Percentiles rank a stretch among this genome's conserved stretches.
phyloP scores from a whole-genome alignment of 2,329 filamentous ascomycete genomes.

The Stagonosporopsis chrysanthemi region DNA sequence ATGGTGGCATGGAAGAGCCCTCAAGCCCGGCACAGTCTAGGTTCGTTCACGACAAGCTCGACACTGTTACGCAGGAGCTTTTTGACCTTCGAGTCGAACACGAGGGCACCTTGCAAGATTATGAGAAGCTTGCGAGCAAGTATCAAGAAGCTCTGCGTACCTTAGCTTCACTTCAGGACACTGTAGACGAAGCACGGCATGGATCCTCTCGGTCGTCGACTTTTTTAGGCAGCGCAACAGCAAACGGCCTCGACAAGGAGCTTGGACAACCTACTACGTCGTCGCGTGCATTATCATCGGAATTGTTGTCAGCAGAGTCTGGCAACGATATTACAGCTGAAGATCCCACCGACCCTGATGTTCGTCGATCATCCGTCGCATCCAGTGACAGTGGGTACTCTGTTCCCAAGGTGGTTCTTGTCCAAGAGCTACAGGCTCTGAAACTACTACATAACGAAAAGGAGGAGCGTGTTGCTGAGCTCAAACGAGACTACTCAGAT shows the following conservation, averaged over 20 bases:
- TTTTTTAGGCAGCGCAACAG: constrained; percentile 82
- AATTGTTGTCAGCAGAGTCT: constrained; percentile 86
- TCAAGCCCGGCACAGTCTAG: constrained; percentile 81
- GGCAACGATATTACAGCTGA: constrained; percentile 43
- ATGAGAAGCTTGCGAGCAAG: constrained; percentile 81
- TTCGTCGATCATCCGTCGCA: constrained; percentile 31
- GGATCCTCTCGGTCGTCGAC: constrained; percentile 70
- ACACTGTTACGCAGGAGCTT: constrained; percentile 89
- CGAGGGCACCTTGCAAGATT: constrained; percentile 81
- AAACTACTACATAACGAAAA: constrained; percentile 76
- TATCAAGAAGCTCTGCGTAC: constrained; percentile 89
- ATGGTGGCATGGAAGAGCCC: constrained; percentile 54
- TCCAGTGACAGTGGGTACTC: constrained; percentile 28
- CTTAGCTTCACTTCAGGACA: constrained; percentile 84
- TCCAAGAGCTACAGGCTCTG: constrained; percentile 74
- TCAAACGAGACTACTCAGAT: constrained; percentile 81
- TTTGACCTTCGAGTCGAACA: constrained; percentile 90
- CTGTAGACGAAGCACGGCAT: constrained; percentile 79
- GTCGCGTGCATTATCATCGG: constrained; percentile 91
- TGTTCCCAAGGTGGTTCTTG: constrained; percentile 23
- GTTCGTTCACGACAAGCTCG: constrained; percentile 90
- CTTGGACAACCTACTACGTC: constrained; percentile 74
- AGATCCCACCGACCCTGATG: constrained; percentile 62
- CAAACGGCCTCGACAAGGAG: constrained; percentile 72
- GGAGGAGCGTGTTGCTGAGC: constrained; percentile 74